A percentile compares a stretch with the other conserved stretches of the same genome.
Conservation (phyloP, 345 rosid genomes). For the Turritis glabra region DNA sequence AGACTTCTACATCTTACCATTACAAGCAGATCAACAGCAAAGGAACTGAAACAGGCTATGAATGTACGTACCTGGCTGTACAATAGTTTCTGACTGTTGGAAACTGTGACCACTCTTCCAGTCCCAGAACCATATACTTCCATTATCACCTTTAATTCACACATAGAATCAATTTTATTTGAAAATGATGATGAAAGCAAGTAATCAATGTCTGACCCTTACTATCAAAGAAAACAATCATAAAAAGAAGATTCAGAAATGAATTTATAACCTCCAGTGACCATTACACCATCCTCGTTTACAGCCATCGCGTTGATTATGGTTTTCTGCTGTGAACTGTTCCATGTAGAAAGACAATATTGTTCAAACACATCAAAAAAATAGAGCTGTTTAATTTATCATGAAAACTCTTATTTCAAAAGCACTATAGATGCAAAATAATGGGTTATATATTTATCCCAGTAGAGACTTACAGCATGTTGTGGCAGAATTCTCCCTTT, state of each 20-base stretch:
- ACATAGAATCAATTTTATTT: not conserved
- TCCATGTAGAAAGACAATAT: not conserved
- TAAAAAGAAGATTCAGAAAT: not conserved
- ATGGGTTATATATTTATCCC: not conserved
- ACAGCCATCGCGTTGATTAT: constrained; percentile 95
- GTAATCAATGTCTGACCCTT: not conserved
- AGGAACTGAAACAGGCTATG: constrained; percentile 1
- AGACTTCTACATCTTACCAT: constrained; percentile 8
- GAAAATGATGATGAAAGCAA: not conserved
- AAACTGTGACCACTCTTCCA: constrained; percentile 99
- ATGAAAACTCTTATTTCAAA: not conserved
- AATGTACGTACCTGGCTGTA: constrained; percentile 64
- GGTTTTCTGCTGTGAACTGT: constrained; percentile 98
- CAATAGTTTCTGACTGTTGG: constrained; percentile 94
- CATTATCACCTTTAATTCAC: constrained; percentile 80
- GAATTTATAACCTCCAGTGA: constrained; percentile 69
- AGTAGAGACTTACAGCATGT: constrained; percentile 66
- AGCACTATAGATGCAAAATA: constrained; percentile 10
- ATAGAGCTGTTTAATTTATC: not conserved
- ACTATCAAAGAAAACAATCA: not conserved
- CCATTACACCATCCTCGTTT: constrained; percentile 95
- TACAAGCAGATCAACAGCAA: not conserved
- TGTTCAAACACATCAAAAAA: not conserved
- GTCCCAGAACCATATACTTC: constrained; percentile 99
- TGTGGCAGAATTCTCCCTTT: constrained; percentile 88